Conservation (phyloP, 768 basidiomycete species). For the Lactarius akahatsu region DNA sequence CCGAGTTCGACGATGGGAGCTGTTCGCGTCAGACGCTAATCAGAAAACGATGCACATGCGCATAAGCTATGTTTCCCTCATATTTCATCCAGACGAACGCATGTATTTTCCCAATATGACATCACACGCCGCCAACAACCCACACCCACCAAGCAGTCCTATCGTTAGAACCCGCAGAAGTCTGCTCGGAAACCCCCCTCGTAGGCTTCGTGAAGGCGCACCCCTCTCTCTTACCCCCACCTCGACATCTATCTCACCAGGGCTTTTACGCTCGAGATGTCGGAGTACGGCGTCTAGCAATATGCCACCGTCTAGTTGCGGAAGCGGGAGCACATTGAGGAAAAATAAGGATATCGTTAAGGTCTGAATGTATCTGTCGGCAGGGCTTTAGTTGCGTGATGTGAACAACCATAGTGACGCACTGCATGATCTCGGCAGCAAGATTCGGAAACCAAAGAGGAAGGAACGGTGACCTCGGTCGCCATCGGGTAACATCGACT, state of each 20-base stretch:
- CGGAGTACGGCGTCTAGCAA: conserved; percentile 43
- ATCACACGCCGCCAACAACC: conserved; percentile 14
- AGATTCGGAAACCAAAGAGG: conserved; percentile 42
- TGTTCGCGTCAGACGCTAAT: conserved; percentile 13
- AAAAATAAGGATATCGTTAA: conserved; percentile 77
- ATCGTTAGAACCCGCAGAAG: conserved; percentile 6
- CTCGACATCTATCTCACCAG: conserved; percentile 20
- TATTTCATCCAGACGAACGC: conserved; percentile 10
- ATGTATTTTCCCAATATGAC: conserved; percentile 13
- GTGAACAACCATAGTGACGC: conserved; percentile 33
- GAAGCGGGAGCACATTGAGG: conserved; percentile 79
- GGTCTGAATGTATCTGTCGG: conserved; percentile 55
- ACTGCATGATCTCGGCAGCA: conserved; percentile 53
- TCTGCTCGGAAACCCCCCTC: conserved; percentile 19
- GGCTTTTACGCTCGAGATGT: background rate
- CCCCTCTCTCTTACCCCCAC: conserved; percentile 9
- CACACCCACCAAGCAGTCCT: conserved; percentile 19
- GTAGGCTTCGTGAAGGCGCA: background rate
- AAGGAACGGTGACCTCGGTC: conserved; percentile 45
- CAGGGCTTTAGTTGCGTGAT: background rate
- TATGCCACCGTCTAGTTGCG: conserved; percentile 67
- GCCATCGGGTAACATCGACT: conserved; percentile 55
- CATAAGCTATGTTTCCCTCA: conserved; percentile 12
- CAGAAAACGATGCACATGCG: conserved; percentile 20
- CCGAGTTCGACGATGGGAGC: background rate